Evolutionary conservation across 1,139 yeast genomes (phyloP), one percentile per base, ranked within the genome.

Genomic region (Saccharomyces uvarum): DNA sequence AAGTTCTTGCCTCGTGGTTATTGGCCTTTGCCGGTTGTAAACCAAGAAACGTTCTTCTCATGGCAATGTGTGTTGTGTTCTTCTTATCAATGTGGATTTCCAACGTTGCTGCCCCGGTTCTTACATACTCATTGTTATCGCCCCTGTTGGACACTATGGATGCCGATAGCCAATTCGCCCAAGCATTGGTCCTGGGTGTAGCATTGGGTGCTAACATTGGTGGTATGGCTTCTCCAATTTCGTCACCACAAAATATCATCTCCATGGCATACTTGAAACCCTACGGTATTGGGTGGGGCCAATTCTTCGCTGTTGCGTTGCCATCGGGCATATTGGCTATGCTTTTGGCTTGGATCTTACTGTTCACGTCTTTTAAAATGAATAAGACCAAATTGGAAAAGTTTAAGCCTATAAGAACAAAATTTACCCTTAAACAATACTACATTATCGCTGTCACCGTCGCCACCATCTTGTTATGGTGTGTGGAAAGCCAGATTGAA

Each of bases 161-260:
- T 6, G 78, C 79, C 48, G 84, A 80, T 11, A 78, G 86, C 0
- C 81, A 77, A 48, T 83, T 84, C 64, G 83, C 80, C 13, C 77
- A 80, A 61, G 85, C 89, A 0, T 74, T 85, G 54, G 82, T 84
- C 46, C 73, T 85, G 58, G 89, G 90, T 56, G 83, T 85, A 57
- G 91, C 91, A 0, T 73, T 85, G 44, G 83, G 88, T 7, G 84
- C 88, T 8, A 84, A 85, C 65, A 72, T 84, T 50, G 90, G 88
- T 41, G 91, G 91, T 61, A 83, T 85, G 88, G 82, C 89, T 0
- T 82, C 88, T n/a, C 91, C 91, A 14, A 85, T 85, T 58, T 83
- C 90, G 0, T 83, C 88, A 4, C 91, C 91, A 1, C 91, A 85
- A 67, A 85, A 85, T 61, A 84, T 85, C 73, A 82, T 85, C 57